Conservation (phyloP, 352 stramenopile genomes). For the Pythium vanterpoolii region DNA sequence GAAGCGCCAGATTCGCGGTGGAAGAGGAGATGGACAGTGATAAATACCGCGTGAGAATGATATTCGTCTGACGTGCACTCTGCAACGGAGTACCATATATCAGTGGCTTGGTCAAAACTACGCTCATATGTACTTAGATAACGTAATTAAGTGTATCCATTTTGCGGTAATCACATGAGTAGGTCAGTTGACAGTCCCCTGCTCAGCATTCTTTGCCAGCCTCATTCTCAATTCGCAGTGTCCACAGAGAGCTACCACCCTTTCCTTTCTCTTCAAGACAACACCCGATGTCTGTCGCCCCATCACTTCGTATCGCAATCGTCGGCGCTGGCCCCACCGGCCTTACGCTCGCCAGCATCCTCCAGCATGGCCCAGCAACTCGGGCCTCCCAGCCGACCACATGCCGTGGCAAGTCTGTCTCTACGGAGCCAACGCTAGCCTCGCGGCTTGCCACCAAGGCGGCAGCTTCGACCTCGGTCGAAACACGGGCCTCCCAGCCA, state of each 20-base stretch:
- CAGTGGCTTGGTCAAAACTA: no score
- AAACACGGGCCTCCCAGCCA: slow-evolving; percentile 6
- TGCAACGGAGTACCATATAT: no score
- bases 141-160: not conserved
- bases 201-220: not conserved
- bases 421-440: slow-evolving; percentile 14
- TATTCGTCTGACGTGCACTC: no score
- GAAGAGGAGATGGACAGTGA: no score
- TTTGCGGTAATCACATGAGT: not conserved
- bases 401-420: slow-evolving; percentile 5
- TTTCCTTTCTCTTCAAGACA: not conserved
- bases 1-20: no score
- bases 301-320: slow-evolving; percentile 11
- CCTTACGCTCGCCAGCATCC: slow-evolving; percentile 22
- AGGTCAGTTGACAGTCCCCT: not conserved
- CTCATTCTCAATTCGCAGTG: slow-evolving; percentile 5
- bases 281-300: not conserved
- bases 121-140: not conserved
- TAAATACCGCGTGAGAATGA: no score
- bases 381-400: not conserved
- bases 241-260: not conserved
- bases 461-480: slow-evolving; percentile 19
- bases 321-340: slow-evolving; percentile 16
- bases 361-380: slow-evolving; percentile 14
- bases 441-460: slow-evolving; percentile 4